Conservation (phyloP, 2,329 filamentous ascomycete genomes). For the Claviceps capensis region DNA sequence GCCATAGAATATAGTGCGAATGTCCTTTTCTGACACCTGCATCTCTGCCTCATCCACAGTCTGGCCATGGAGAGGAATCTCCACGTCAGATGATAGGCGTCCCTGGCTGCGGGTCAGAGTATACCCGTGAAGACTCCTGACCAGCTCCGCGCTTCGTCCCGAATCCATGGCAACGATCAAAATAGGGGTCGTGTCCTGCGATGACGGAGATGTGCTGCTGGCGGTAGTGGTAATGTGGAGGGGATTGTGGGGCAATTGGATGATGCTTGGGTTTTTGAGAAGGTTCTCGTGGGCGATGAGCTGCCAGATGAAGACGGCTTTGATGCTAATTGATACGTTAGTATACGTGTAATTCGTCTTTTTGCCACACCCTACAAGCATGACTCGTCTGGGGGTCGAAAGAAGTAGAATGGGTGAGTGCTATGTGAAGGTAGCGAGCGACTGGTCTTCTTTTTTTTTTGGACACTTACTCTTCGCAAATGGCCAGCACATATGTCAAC, state of each 20-base stretch:
- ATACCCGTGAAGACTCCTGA: conserved; percentile 18
- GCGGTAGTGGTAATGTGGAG: conserved; percentile 35
- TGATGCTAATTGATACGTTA: conserved; percentile 25
- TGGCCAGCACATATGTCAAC: conserved; percentile 30
- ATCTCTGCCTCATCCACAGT: conserved; percentile 19
- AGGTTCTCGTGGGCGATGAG: conserved; percentile 30
- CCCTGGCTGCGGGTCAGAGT: conserved; percentile 18
- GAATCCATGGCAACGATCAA: conserved; percentile 29
- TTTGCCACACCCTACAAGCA: conserved; percentile 6
- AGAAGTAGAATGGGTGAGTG: neutral
- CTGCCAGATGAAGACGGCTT: conserved; percentile 54
- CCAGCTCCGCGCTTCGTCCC: conserved; percentile 11
- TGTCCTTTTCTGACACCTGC: conserved; percentile 22
- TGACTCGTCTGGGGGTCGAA: neutral
- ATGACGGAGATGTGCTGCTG: neutral
- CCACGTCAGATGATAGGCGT: conserved; percentile 17
- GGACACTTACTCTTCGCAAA: conserved; percentile 40
- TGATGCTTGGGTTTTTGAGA: conserved; percentile 31
- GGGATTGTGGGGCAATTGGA: conserved; percentile 50
- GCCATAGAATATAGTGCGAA: conserved; percentile 30
- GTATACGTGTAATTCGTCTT: neutral
- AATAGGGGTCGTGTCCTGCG: conserved; percentile 11
- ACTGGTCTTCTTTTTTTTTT: no score
- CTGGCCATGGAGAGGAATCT: conserved; percentile 10
- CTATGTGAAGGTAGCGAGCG: neutral